Conservation (phyloP, 2,329 filamentous ascomycete genomes). For the Aureobasidium leucospermi region DNA sequence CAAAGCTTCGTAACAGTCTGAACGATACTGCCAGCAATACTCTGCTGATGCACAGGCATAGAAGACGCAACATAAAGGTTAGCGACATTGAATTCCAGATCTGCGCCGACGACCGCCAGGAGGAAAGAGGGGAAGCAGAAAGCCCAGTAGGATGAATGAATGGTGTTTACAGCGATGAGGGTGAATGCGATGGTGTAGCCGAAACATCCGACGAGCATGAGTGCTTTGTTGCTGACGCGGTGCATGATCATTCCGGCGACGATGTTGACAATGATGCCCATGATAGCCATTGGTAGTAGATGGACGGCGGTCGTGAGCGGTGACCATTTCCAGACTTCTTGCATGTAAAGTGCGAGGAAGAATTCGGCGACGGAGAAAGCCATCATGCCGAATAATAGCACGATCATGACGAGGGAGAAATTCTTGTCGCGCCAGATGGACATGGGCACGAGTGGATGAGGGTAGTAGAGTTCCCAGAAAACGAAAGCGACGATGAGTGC, state of each 20-base stretch:
- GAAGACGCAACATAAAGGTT: slow-evolving; percentile 68
- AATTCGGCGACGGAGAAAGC: slow-evolving; percentile 55
- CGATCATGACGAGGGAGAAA: slow-evolving; percentile 54
- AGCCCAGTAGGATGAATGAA: slow-evolving; percentile 55
- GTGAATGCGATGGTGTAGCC: slow-evolving; percentile 41
- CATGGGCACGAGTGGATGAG: slow-evolving; percentile 45
- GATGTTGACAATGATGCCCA: slow-evolving; percentile 56
- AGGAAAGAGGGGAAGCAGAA: slow-evolving; percentile 56
- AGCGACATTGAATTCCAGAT: slow-evolving; percentile 63
- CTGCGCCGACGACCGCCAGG: slow-evolving; percentile 57
- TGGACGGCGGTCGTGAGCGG: slow-evolving; percentile 55
- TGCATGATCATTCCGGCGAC: slow-evolving; percentile 57
- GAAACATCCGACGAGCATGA: slow-evolving; percentile 48
- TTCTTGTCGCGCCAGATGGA: slow-evolving; percentile 54
- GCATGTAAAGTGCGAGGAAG: slow-evolving; percentile 60
- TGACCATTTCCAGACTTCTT: slow-evolving; percentile 45
- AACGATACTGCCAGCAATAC: slow-evolving; percentile 60
- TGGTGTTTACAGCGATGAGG: slow-evolving; percentile 50
- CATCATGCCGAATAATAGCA: slow-evolving; percentile 55
- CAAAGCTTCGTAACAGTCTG: slow-evolving; percentile 58
- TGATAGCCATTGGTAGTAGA: slow-evolving; percentile 58
- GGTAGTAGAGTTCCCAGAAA: slow-evolving; percentile 52
- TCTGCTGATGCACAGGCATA: slow-evolving; percentile 55
- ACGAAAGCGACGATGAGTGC: slow-evolving; percentile 50
- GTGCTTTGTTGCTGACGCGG: slow-evolving; percentile 54